Base-by-base conservation (phyloP, 768 basidiomycete genomes). In the Glaciozyma antarctica region DNA sequence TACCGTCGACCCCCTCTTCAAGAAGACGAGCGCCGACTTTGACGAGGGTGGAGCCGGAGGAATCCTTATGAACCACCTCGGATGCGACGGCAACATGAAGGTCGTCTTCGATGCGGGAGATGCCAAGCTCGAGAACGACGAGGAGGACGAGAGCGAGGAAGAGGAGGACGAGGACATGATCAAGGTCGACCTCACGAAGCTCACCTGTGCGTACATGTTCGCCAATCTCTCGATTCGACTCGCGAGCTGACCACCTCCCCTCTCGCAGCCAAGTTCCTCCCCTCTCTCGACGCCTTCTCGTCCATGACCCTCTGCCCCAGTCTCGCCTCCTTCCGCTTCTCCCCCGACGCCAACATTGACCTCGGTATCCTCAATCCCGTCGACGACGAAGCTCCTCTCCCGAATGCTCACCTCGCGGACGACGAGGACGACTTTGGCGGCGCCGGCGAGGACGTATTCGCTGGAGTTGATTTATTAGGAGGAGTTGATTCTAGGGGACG, bases 41-140 rank as follows among this genome's bases (percentile, higher is more conserved):
- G 95, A 99, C 75, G 95, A 99, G 76, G 95, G 93, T 49, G 94
- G 95, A 56, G 95, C 95, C 0, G 86, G 89, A 65, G 95, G 95
- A 16, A 78, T 99, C 55, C 79, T 99, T 41, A 94, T 98, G 93
- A 98, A 99, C 74, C 95, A 99, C 74, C 81, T 99, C 1, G 88
- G 88, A 4, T 82, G 82, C 22, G 90, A 93, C 64, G 87, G 88
- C 5, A 84, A 84, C 48, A 81, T 97, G 75, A 81, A 91, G 65
- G 88, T 99, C 58, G 88, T 98, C 32, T 99, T 99, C 72, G 94
- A 98, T 76, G 93, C 92, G 7, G 87, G 93, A 63, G 94, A 97
- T 75, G 87, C 89, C 0, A 85, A 71, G 34, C 66, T 74, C 15
- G 76, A 85, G 67, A 80, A 81, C 5, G 87, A 81, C 41, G 84